Conservation (phyloP, 805 yeast species). For the Yamadazyma laniorum region DNA sequence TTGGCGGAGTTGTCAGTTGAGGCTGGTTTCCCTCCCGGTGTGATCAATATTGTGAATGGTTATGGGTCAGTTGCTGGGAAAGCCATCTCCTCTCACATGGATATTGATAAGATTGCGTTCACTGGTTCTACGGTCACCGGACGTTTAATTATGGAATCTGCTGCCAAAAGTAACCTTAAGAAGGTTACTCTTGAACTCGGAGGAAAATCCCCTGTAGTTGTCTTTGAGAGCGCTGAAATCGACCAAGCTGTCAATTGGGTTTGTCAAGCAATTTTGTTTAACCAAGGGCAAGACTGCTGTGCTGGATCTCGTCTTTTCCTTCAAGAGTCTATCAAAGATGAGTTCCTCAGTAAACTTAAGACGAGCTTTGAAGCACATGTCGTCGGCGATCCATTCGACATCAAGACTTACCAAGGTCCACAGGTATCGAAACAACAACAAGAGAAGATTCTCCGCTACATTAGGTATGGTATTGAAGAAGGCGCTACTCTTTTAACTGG, state of each 20-base stretch:
- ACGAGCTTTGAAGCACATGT: constrained; percentile 36
- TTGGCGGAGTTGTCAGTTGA: constrained; percentile 59
- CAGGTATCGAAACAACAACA: constrained; percentile 53
- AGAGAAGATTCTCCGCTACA: constrained; percentile 38
- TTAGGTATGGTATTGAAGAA: constrained; percentile 47
- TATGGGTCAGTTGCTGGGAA: constrained; percentile 45
- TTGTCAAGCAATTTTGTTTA: constrained; percentile 44
- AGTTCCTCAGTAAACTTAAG: constrained; percentile 26
- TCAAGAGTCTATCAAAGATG: constrained; percentile 43
- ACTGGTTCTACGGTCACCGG: constrained; percentile 56
- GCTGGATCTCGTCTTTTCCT: constrained; percentile 47
- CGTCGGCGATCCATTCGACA: constrained; percentile 46
- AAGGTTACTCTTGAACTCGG: constrained; percentile 52
- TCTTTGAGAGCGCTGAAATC: constrained; percentile 48
- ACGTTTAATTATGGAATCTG: constrained; percentile 35
- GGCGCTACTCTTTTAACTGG: constrained; percentile 54
- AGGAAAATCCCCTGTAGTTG: constrained; percentile 49
- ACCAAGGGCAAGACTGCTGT: constrained; percentile 49
- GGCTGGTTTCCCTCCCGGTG: constrained; percentile 72
- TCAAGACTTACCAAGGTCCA: constrained; percentile 50
- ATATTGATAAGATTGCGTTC: constrained; percentile 51
- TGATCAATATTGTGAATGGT: constrained; percentile 46
- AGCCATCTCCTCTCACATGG: constrained; percentile 45
- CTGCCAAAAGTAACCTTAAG: constrained; percentile 45
- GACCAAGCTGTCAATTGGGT: constrained; percentile 52